Conservation (phyloP, 768 basidiomycete genomes). For the Roridomyces roridus region DNA sequence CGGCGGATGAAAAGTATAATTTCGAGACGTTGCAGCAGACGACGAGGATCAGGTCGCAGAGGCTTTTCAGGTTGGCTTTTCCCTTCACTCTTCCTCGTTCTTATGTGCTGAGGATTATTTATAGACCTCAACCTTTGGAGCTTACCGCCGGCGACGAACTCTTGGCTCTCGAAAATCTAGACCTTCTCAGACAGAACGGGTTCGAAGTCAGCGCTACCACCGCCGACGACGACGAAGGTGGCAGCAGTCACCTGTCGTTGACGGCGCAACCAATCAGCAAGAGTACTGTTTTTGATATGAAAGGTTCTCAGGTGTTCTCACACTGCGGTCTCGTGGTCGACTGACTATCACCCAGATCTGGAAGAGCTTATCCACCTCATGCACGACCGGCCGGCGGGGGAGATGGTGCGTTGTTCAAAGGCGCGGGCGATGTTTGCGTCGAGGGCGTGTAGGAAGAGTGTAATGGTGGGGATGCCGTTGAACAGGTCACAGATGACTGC, state of each 20-base stretch:
- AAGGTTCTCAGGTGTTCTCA: slow-evolving; percentile 55
- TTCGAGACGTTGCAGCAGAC: slow-evolving; percentile 93
- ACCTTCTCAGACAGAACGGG: slow-evolving; percentile 85
- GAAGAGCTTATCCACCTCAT: slow-evolving; percentile 92
- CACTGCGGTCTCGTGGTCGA: too few species aligned
- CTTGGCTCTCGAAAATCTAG: slow-evolving; percentile 83
- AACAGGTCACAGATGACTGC: slow-evolving; percentile 78
- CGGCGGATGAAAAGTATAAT: slow-evolving; percentile 98
- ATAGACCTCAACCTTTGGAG: slow-evolving; percentile 78
- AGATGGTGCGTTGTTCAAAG: slow-evolving; percentile 92
- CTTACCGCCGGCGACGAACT: slow-evolving; percentile 91
- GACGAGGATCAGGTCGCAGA: slow-evolving; percentile 90
- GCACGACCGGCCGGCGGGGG: slow-evolving; percentile 75
- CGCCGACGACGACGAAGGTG: slow-evolving; percentile 43
- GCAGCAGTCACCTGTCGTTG: slow-evolving; percentile 60
- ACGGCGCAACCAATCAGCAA: slow-evolving; percentile 91
- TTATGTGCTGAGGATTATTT: background rate
- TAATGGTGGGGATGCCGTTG: slow-evolving; percentile 93
- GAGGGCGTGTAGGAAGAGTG: slow-evolving; percentile 93
- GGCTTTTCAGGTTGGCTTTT: slow-evolving; percentile 67
- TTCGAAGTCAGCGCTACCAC: slow-evolving; percentile 72
- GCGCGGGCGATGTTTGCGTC: slow-evolving; percentile 96
- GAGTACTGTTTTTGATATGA: slow-evolving; percentile 86
- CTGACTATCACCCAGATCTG: slow-evolving; percentile 61
- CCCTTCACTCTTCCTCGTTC: background rate